phyloP scores from a whole-genome alignment of 768 basidiomycete genomes.

The Boletus subcaerulescens region DNA sequence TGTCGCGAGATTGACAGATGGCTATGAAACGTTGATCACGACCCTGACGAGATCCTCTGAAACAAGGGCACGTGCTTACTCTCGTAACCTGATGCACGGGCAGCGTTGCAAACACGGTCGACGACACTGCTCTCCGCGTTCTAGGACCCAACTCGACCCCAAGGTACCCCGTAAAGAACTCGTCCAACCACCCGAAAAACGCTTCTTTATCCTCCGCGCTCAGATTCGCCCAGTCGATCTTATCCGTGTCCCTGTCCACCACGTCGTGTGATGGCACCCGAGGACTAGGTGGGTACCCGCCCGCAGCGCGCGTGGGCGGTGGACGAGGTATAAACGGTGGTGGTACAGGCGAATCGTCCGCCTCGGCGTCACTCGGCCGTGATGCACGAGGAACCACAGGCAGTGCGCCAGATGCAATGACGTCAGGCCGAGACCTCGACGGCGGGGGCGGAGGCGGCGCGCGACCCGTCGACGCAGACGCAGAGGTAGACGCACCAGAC shows the following conservation, averaged over 20 bases:
- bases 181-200: constrained; percentile 80
- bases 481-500: constrained; percentile 30
- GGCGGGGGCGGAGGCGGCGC: constrained; percentile 33
- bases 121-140: neutral
- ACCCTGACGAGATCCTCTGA: neutral
- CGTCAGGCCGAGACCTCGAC: constrained; percentile 24
- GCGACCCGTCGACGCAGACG: constrained; percentile 1
- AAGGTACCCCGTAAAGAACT: constrained; percentile 61
- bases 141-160: constrained; percentile 23
- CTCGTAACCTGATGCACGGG: neutral
- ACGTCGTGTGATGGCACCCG: constrained; percentile 1
- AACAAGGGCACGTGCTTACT: constrained; percentile 14
- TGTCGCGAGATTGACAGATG: constrained; percentile 18
- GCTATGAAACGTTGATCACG: constrained; percentile 12
- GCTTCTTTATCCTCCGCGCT: constrained; percentile 62
- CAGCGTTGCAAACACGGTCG: neutral
- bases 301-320: constrained; percentile 28
- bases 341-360: constrained; percentile 7
- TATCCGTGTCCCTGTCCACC: neutral
- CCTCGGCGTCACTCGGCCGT: constrained; percentile 4
- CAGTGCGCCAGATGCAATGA: constrained; percentile 7
- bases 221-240: constrained; percentile 70
- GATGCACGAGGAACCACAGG: constrained; percentile 11
- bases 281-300: constrained; percentile 22
- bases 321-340: constrained; percentile 18